Evolutionary conservation across 352 stramenopile species (phyloP).

Genomic region (Sclerospora graminicola): DNA sequence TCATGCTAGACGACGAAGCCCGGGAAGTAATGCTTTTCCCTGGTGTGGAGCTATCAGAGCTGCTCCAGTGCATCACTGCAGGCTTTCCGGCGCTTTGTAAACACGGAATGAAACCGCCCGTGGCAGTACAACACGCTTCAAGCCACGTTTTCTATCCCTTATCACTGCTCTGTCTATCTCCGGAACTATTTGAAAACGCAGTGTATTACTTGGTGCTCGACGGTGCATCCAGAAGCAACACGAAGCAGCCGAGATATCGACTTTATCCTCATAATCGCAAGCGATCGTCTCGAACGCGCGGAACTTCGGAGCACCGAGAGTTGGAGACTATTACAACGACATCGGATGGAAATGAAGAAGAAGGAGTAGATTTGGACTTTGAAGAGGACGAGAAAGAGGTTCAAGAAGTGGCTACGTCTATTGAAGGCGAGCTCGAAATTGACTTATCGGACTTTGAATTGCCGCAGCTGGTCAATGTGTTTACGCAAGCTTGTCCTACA

Average conservation of each 20-base stretch:
- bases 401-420: conserved; percentile 4
- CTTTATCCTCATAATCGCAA: conserved; percentile 7
- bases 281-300: conserved; percentile 5
- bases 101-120: conserved; percentile 1
- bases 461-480: conserved; percentile 73
- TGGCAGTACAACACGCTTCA: conserved; percentile 16
- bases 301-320: conserved; percentile 7
- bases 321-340: conserved; percentile 6
- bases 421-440: conserved; percentile 35
- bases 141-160: conserved; percentile 52
- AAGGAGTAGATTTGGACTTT: conserved; percentile 12
- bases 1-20: conserved; percentile 19
- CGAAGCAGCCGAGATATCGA: conserved; percentile 3
- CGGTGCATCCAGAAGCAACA: conserved; percentile 1
- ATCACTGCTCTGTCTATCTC: conserved; percentile 47
- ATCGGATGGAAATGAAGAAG: conserved; percentile 20
- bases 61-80: conserved; percentile 36
- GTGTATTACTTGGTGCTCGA: conserved; percentile 36
- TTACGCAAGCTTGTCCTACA: conserved; percentile 65
- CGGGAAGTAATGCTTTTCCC: conserved; percentile 34
- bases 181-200: conserved; percentile 38
- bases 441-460: conserved; percentile 81
- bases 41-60: conserved; percentile 29
- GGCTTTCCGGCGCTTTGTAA: conserved; percentile 23
- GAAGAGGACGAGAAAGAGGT: conserved; percentile 9